phyloP scores from a whole-genome alignment of 371 early-diverging fungal genomes.

The Basidiobolus meristosporus region DNA sequence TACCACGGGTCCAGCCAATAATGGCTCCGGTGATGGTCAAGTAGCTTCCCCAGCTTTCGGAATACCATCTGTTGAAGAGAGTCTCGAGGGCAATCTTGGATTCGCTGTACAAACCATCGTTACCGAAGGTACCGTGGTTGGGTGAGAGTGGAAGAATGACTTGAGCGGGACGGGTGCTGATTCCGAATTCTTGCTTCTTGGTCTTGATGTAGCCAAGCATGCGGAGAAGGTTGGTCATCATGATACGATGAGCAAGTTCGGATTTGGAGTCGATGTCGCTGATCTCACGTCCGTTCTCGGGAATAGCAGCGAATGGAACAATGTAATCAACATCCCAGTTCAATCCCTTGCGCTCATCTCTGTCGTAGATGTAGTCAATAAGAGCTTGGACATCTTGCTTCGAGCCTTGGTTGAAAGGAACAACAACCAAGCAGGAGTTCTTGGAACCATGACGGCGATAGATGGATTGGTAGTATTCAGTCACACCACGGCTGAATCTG shows the following conservation, averaged over 20 bases:
- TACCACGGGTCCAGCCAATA: slow-evolving; percentile 96
- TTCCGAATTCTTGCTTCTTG: slow-evolving; percentile 60
- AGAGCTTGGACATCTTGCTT: slow-evolving; percentile 62
- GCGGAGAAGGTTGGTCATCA: slow-evolving; percentile 76
- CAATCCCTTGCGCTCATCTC: slow-evolving; percentile 53
- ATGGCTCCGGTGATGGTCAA: slow-evolving; percentile 80
- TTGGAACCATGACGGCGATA: slow-evolving; percentile 76
- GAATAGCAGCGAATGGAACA: slow-evolving; percentile 89
- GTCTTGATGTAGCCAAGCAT: slow-evolving; percentile 64
- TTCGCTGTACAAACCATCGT: slow-evolving; percentile 86
- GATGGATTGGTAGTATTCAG: slow-evolving; percentile 76
- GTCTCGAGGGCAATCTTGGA: slow-evolving; percentile 88
- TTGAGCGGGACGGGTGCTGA: slow-evolving; percentile 75
- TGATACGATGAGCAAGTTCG: slow-evolving; percentile 82
- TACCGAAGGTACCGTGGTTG: slow-evolving; percentile 90
- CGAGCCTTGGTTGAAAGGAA: slow-evolving; percentile 91
- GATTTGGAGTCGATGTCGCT: slow-evolving; percentile 66
- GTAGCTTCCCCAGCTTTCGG: slow-evolving; percentile 82
- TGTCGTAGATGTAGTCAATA: slow-evolving; percentile 68
- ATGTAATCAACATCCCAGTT: slow-evolving; percentile 86
- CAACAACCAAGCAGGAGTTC: slow-evolving; percentile 73
- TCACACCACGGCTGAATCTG: slow-evolving; percentile 61
- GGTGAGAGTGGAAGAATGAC: slow-evolving; percentile 86
- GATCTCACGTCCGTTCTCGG: slow-evolving; percentile 78
- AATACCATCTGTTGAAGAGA: slow-evolving; percentile 77